Evolutionary conservation across 1,284 basidiomycete species (phyloP), one percentile per base, ranked within the genome.

Genomic region (Mycocalia duriaeana): DNA sequence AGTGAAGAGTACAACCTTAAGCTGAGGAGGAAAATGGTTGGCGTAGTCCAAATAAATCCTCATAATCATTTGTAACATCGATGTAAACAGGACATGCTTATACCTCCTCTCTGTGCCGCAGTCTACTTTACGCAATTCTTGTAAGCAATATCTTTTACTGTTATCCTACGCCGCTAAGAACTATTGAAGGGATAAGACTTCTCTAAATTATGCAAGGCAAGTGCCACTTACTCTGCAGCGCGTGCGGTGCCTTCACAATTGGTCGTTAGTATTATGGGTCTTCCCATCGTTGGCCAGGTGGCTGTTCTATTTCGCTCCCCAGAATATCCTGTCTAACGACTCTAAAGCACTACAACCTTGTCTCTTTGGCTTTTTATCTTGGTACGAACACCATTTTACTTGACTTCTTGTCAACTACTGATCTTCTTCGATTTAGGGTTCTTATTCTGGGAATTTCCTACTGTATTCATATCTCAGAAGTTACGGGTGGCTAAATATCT

Each of bases 101-200:
- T 85, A 42, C 76, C 79, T 0, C 77, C 82, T 3, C 60, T 85
- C 22, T 80, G 79, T 56, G 82, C 81, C 0, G 76, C 79, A 1
- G 81, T 83, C 5, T 85, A 82, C 57, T 83, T 84, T 58, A 81
- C 77, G 1, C 82, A 83, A 57, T 83, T 75, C 52, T 60, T 83
- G 81, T 82, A 57, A 45, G 72, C 19, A 16, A 42, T 22, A 11
- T 25, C 11, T 41, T 26, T 14, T 42, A 4, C 25, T 42, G 20
- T 14, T 13, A 14, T 9, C 19, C 40, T 42, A 42, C 19, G 25
- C 18, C 24, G 18, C 31, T n/a, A 19, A 35, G 5, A 25, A n/a
- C 22, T 38, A 9, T 38, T 44, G 8, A 48, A 82, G 82, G 49
- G 82, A 85, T 62, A 85, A 85, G 68, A 84, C 79, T 3, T 76